Base-by-base conservation (phyloP, 495 filamentous ascomycete genomes). In the Ramalina intermedia region DNA sequence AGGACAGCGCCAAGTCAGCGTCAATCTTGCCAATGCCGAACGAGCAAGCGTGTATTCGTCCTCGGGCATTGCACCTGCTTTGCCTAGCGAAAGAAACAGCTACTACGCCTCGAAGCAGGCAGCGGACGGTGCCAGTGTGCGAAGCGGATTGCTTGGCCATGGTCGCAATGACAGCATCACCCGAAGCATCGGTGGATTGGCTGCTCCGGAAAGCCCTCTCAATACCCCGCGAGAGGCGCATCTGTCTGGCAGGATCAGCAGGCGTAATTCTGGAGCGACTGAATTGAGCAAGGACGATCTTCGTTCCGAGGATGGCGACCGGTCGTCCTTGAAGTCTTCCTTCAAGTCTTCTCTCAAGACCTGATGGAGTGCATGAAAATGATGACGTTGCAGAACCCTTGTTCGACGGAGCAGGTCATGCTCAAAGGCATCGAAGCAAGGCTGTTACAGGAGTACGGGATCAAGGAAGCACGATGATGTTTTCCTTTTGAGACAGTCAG, bases 21-120 rank as follows among this genome's bases (percentile, higher is more conserved):
- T 79, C 41, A 76, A 75, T 6, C 68, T 87, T 14, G 77, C 79
- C 4, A 81, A 76, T 49, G 72, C 78, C 29, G 87, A 95, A 64
- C 75, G 88, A 20, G 79, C 84, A 17, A 94, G 88, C 63, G 80
- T 95, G 27, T 91, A 95, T 63, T 90, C 84, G 0, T 74, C 80
- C 2, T 84, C 84, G 6, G 85, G 87, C 1, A 74, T 84, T 14
- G 69, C 74, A 3, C 76, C 79, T 1, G 70, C 77, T 8, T 57
- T 81, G 24, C 66, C 68, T 11, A 84, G 84, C 45, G 88, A 94
- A 57, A 71, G 88, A 26, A 85, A 82, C 57, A 91, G 85, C 63
- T 79, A 85, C 52, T 85, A 94, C 58, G 74, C 84, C 9, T 68
- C 68, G 37, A 86, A 87, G 61, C 81, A 80, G 62, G 70, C 62